Evolutionary conservation across 768 basidiomycete species (phyloP).

Genomic region (Serendipita indica): DNA sequence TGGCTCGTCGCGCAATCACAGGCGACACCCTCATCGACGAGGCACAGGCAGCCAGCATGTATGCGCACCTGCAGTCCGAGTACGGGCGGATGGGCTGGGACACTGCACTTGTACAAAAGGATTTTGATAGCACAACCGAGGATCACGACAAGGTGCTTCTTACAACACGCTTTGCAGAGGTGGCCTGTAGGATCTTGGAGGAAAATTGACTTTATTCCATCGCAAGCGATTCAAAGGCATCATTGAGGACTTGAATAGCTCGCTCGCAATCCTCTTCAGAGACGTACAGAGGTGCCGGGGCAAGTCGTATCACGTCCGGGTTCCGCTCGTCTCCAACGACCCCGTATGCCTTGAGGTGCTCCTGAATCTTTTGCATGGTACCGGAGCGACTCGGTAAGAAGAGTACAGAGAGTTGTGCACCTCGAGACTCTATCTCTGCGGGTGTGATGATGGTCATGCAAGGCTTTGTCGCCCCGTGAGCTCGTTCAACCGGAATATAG

Average conservation of each 20-base stretch:
- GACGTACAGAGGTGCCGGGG: constrained; percentile 81
- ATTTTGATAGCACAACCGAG: constrained; percentile 28
- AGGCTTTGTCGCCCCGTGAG: constrained; percentile 22
- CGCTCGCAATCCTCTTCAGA: constrained; percentile 60
- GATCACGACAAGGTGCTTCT: constrained; percentile 44
- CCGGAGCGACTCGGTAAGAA: constrained; percentile 48
- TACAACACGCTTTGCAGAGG: constrained; percentile 29
- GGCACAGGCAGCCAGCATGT: constrained; percentile 47
- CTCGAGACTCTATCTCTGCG: constrained; percentile 44
- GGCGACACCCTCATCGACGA: constrained; percentile 55
- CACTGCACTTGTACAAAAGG: constrained; percentile 19
- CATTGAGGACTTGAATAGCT: constrained; percentile 50
- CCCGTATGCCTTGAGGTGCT: constrained; percentile 46
- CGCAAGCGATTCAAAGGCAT: constrained; percentile 25
- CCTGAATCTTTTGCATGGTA: constrained; percentile 57
- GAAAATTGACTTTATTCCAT: constrained; percentile 17
- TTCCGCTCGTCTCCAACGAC: constrained; percentile 85
- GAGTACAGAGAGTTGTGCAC: constrained; percentile 76
- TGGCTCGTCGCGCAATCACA: constrained; percentile 68
- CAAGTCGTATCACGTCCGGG: constrained; percentile 83
- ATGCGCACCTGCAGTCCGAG: constrained; percentile 33
- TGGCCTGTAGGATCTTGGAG: constrained; percentile 31
- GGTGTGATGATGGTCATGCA: constrained; percentile 94
- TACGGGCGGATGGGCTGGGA: constrained; percentile 19
- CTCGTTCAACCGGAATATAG: constrained; percentile 36